Conservation (phyloP, 768 basidiomycete species). For the Leccinum arenicola region DNA sequence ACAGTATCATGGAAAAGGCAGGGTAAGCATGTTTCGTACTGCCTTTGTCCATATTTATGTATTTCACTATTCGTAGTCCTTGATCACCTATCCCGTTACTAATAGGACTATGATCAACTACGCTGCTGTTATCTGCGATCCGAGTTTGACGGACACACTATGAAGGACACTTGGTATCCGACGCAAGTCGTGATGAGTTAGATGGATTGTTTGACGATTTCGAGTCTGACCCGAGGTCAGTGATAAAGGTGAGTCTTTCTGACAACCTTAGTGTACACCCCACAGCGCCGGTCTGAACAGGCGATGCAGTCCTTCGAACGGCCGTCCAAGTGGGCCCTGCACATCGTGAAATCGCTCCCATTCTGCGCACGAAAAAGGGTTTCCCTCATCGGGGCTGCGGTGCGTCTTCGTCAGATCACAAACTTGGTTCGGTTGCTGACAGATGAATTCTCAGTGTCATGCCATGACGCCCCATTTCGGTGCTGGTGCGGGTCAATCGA, state of each 20-base stretch:
- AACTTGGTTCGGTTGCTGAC: neutral
- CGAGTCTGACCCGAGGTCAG: conserved; percentile 33
- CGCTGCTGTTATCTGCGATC: conserved; percentile 31
- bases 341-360: conserved; percentile 39
- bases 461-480: conserved; percentile 26
- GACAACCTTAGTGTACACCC: neutral
- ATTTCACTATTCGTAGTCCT: conserved; percentile 28
- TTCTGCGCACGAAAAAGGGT: conserved; percentile 39
- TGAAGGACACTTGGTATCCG: conserved; percentile 32
- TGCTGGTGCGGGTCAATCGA: conserved; percentile 27
- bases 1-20: conserved; percentile 14
- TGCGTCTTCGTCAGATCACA: conserved; percentile 15
- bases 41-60: neutral
- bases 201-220: conserved; percentile 30
- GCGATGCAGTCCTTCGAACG: conserved; percentile 32
- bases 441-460: conserved; percentile 10
- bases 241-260: conserved; percentile 26
- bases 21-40: neutral
- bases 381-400: conserved; percentile 39
- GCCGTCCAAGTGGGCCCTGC: conserved; percentile 44
- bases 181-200: conserved; percentile 32
- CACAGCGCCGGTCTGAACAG: neutral
- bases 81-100: conserved; percentile 40
- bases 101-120: conserved; percentile 37
- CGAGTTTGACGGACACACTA: conserved; percentile 30